Base-by-base conservation (phyloP, 2,329 filamentous ascomycete species). In the Fusarium transvaalense region DNA sequence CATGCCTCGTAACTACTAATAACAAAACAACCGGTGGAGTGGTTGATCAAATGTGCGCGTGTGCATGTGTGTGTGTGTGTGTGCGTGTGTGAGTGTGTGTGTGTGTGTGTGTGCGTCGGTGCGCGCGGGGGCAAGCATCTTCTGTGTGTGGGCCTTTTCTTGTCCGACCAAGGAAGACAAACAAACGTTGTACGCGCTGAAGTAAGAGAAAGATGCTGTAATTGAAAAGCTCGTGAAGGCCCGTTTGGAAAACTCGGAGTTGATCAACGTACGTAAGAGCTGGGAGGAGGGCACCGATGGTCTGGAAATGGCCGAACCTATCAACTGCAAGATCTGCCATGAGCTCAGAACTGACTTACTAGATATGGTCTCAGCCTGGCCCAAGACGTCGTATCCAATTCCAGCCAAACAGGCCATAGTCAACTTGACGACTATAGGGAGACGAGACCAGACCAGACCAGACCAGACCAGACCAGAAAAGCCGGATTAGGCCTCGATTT, bases 141-240 rank as follows among this genome's bases (percentile, higher is more conserved):
- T 58, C n/a, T 17, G 21, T 15, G 35, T 27, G 63, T 68, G 52
- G 61, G 54, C 50, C 66, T 56, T 25, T 38, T 54, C 37, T 56
- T 37, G 46, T 56, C 37, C 21, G 38, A 53, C 52, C 52, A 53
- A 35, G 37, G 34, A 54, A 53, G 43, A 47, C 41, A 65, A 69
- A 48, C 48, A 61, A 69, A 52, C 48, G 48, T 25, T 42, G 55
- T 35, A n/a, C n/a, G 48, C 19, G 23, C 38, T 65, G 25, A 48
- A 32, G 29, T 32, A 32, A 35, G 45, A 46, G 61, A 51, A 17
- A n/a, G 17, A 25, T n/a, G n/a, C n/a, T n/a, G n/a, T 19, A 19
- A 38, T 66, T 50, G 55, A 64, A 38, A 66, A 51, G 61, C 51
- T 66, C 27, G 65, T 69, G 55, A 66, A 69, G 46, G 66, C 56